Base-by-base conservation (phyloP, 352 stramenopile genomes). In the Bremia lactucae region DNA sequence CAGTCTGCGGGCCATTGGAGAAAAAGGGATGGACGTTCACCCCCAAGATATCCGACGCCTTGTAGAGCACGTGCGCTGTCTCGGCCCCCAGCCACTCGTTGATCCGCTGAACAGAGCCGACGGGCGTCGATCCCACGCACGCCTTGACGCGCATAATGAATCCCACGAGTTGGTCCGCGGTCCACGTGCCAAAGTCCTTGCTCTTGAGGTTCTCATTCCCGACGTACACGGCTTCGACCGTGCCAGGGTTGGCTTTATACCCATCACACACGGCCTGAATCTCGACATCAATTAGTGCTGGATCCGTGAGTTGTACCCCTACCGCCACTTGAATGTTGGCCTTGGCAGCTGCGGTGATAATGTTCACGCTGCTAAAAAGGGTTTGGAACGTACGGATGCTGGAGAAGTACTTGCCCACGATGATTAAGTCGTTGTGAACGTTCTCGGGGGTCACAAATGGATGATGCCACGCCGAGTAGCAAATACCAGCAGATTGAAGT, bases 21-120 rank as follows among this genome's bases (percentile, higher is more conserved):
- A 84, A 86, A 62, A 88, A 88, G 36, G 75, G 66, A 50, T 88
- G 84, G 42, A 88, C 83, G 52, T 88, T 88, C 43, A 78, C 68
- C 19, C 72, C 75, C 23, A 67, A 37, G 2, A 56, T 18, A 22
- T 59, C 44, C 14, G 35, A 52, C 23, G 31, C 47, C 14, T 25
- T 55, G 0, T 46, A 72, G 49, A 87, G 54, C 7, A 52, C 38
- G 0, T 46, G 31, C 0, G 54, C 56, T 25, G 55, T 61, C 4
- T 66, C 40, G 0, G 62, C 52, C 10, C 48, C 40, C 6, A 82
- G 53, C 72, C 72, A 86, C 31, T 83, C 70, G 28, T 81, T 80
- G 45, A 86, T 83, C n/a, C 70, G 65, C 47, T 86, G 72, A n/a
- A 85, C 73, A 0, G 77, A 76, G 9, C 77, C 77, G 18, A 90